Evolutionary conservation across 441 rosid genomes (phyloP), one percentile per base, ranked within the genome.

Genomic region (Euphorbia celastroides): DNA sequence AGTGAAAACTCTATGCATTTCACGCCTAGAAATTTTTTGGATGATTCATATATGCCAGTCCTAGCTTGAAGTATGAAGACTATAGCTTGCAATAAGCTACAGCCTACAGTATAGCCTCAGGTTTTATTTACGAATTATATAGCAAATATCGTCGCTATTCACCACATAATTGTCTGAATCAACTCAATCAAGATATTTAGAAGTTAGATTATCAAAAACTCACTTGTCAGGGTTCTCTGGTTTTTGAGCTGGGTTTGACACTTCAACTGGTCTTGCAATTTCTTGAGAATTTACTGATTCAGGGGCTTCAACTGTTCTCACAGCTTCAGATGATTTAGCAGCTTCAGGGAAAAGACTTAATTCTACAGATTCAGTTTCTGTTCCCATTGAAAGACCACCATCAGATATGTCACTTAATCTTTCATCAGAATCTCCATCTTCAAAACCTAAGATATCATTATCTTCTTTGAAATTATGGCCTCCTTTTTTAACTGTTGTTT

Each of bases 321-420:
- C 31, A 60, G 72, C 23, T 46, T 72, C 76, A 22, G 78, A 46
- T 67, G 77, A 79, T 79, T 85, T 77, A 31, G 54, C 60, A 42
- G 79, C 36, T 73, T 86, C 95, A 64, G 97, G 92, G 77, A 92
- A 92, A 64, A 88, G 92, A 71, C 89, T 78, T 67, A 80, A 81
- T 78, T 92, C 96, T 62, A 88, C 91, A 16, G 78, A 90, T 74
- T 95, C 98, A 38, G 98, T 88, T 78, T 95, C 96, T 26, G 95
- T 82, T 70, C 91, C 98, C 93, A 92, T 87, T 17, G 99, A 84
- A 75, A 95, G 95, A 76, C 75, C 88, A 26, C 92, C 79, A 68
- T 92, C 98, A 52, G 99, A 95, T 69, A 92, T 92, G 77, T 95
- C 98, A 83, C 97, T 88, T 75, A 95, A 71, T 76, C 97, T 86